Evolutionary conservation across 2,329 filamentous ascomycete genomes (phyloP), one percentile per base, ranked within the genome.

Genomic region (Arthrobotrys iridis): DNA sequence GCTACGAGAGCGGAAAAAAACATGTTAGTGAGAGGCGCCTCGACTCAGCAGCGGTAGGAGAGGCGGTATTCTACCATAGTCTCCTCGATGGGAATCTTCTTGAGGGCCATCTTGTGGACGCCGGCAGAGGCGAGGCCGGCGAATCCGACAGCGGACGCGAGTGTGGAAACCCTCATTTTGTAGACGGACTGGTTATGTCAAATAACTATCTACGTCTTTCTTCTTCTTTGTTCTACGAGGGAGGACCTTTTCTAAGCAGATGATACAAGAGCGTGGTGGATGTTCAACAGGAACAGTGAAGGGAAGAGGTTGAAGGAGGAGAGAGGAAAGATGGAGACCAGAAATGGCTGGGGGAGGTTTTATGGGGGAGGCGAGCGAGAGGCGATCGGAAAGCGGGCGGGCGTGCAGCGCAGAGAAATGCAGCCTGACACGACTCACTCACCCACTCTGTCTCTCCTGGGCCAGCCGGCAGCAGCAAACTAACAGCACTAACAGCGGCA

Each of bases 71-170:
- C 82, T 86, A 96, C 93, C 81, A 99, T 88, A 86, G 98, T 95
- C 83, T 98, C 92, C 57, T 90, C 88, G 73, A 99, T 86, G 79
- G 95, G 91, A 77, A 98, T 86, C 90, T 99, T 99, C 88, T 97
- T 91, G 81, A 99, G 90, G 88, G 96, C 95, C 88, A 97, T 90
- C 87, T 93, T 96, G 89, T 98, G 93, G 79, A 97, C 87, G 81
- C 89, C 93, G 80, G 93, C 94, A 82, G 91, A 88, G 82, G 91
- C 91, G 82, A 90, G 89, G 86, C 91, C 91, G 72, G 72, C 72
- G 33, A 76, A 66, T 28, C 64, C 66, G 65, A 66, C 72, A 55
- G 72, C 72, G 60, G 72, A 50, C 26, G 72, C 72, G 52, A 76
- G 72, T 40, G 72, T 59, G 30, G 66, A 65, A 55, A 71, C 33